Conservation (phyloP, 116 monocot genomes). For the Cymodocea nodosa region DNA sequence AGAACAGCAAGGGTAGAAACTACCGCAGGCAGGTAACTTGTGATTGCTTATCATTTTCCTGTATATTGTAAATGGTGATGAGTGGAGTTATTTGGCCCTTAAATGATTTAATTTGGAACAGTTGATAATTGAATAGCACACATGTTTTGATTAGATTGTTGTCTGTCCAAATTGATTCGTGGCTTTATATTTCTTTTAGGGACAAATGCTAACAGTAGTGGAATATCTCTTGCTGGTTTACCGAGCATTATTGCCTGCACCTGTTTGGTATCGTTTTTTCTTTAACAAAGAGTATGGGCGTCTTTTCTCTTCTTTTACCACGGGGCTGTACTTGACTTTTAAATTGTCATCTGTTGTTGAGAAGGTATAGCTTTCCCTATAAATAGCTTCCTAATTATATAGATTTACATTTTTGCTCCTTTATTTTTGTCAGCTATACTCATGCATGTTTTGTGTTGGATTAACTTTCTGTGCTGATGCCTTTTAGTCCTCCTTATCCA, state of each 20-base stretch:
- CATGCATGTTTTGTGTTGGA: neutral
- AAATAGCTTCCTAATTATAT: neutral
- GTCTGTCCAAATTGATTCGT: neutral
- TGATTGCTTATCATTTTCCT: neutral
- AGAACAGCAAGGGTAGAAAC: slow-evolving; percentile 69
- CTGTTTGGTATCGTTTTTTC: slow-evolving; percentile 98
- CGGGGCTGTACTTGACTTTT: slow-evolving; percentile 93
- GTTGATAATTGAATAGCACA: neutral
- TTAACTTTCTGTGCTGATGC: slow-evolving; percentile 2
- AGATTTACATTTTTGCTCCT: neutral
- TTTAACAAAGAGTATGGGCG: slow-evolving; percentile 97
- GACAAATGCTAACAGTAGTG: slow-evolving; percentile 90
- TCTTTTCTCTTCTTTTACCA: slow-evolving; percentile 92
- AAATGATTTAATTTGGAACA: neutral
- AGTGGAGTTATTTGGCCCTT: too few relatives aligned
- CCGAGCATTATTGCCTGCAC: slow-evolving; percentile 85
- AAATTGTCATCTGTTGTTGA: slow-evolving; percentile 94
- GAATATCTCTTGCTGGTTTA: slow-evolving; percentile 87
- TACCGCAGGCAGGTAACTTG: slow-evolving; percentile 78
- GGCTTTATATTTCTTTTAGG: slow-evolving; percentile 24
- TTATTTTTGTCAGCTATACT: neutral
- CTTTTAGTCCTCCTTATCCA: slow-evolving; percentile 17
- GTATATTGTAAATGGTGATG: neutral
- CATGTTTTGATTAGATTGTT: neutral
- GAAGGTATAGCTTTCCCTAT: slow-evolving; percentile 32